phyloP scores from a whole-genome alignment of 768 basidiomycete species.

The Macrocybe gigantea region DNA sequence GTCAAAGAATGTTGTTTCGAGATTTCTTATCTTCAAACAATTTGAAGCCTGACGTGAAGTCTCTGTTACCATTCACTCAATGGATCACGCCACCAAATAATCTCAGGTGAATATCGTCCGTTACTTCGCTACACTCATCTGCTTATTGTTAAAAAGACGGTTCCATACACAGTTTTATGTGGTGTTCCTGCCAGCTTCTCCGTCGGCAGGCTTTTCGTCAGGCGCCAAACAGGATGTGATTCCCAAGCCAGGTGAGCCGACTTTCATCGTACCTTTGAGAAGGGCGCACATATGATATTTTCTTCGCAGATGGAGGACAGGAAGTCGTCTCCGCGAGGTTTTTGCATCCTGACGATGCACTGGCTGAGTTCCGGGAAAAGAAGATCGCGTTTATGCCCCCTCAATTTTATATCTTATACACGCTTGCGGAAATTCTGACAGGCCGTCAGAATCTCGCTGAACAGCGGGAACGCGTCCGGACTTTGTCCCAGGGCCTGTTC shows the following conservation, averaged over 20 bases:
- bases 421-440: conserved; percentile 47
- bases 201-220: conserved; percentile 42
- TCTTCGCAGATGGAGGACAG: conserved; percentile 47
- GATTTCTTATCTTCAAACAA: conserved; percentile 43
- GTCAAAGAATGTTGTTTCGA: conserved; percentile 42
- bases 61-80: conserved; percentile 63
- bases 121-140: too few relatives aligned
- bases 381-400: conserved; percentile 66
- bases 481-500: conserved; percentile 49
- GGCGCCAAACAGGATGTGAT: conserved; percentile 52
- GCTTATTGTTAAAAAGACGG: conserved; percentile 34
- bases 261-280: neutral
- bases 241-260: conserved; percentile 46
- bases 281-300: neutral
- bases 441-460: conserved; percentile 33
- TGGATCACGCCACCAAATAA: conserved; percentile 64
- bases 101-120: conserved; percentile 36
- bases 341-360: conserved; percentile 45
- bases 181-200: conserved; percentile 44
- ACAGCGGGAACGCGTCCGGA: conserved; percentile 39
- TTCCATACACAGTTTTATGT: conserved; percentile 72
- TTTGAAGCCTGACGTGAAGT: conserved; percentile 36
- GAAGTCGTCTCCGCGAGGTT: conserved; percentile 71
- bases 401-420: conserved; percentile 65
- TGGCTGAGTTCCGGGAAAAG: conserved; percentile 44